Percentiles rank a stretch among this genome's conserved stretches.
These are phyloP conservation scores for Citrus mangshanensis DNA, from an alignment of 345 rosid species.

Conservation along the genomic window DNA sequence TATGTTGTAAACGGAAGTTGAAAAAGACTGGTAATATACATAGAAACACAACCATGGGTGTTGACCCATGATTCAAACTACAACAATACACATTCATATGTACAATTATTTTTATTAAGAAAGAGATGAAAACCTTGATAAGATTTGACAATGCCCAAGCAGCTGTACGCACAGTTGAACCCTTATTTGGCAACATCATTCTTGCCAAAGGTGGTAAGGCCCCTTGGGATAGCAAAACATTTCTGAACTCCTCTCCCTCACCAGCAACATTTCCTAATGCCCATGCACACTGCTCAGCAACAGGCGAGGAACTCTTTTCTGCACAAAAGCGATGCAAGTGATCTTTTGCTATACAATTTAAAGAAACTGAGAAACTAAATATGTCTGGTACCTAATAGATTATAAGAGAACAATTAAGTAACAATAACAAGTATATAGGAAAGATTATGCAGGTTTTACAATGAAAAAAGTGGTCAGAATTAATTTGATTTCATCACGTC, in stretches of 20 bases:
- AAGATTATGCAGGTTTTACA: background rate
- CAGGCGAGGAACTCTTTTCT: conserved; percentile 88
- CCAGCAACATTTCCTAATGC: conserved; percentile 98
- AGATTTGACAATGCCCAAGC: conserved; percentile 98
- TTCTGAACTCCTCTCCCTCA: conserved; percentile 92
- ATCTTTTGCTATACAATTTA: background rate
- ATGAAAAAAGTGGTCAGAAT: background rate
- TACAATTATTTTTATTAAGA: background rate
- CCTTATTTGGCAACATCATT: conserved; percentile 91
- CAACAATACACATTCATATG: background rate
- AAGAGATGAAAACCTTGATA: conserved; percentile 64
- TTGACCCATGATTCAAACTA: background rate
- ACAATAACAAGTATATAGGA: background rate
- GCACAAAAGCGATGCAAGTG: conserved; percentile 24
- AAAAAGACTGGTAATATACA: background rate
- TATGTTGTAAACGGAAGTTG: background rate
- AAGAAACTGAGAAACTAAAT: background rate
- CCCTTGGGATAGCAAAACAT: conserved; percentile 85
- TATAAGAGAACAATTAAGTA: background rate
- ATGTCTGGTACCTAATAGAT: background rate
- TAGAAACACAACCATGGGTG: background rate
- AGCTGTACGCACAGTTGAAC: conserved; percentile 91
- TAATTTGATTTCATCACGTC: background rate
- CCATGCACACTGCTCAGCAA: conserved; percentile 99
- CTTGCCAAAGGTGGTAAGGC: conserved; percentile 87